Evolutionary conservation across 306 rosid species (phyloP).

Genomic region (Rosa lucieae): DNA sequence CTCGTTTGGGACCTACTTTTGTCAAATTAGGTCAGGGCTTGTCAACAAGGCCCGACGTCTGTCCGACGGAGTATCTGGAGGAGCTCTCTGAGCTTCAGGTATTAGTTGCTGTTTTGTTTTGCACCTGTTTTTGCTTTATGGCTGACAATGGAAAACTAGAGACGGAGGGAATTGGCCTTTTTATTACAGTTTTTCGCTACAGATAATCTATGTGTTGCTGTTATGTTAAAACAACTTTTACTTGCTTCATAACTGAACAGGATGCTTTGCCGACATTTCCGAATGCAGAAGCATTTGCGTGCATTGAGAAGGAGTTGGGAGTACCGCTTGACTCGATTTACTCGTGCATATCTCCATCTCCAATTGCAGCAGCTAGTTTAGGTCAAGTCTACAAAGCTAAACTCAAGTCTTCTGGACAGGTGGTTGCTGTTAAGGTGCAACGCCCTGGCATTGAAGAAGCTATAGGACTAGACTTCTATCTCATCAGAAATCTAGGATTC

Average conservation of each 20-base stretch:
- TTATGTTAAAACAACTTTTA: slow-evolving; percentile 26
- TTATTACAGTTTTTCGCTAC: background rate
- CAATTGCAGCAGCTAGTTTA: slow-evolving; percentile 97
- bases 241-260: slow-evolving; percentile 47
- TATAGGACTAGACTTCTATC: slow-evolving; percentile 88
- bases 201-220: background rate
- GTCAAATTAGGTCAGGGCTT: slow-evolving; percentile 94
- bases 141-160: background rate
- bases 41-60: slow-evolving; percentile 91
- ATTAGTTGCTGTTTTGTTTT: background rate
- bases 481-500: slow-evolving; percentile 72
- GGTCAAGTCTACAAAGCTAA: slow-evolving; percentile 94
- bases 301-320: slow-evolving; percentile 86
- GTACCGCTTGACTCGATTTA: slow-evolving; percentile 64
- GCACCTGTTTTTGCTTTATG: background rate
- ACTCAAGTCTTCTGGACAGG: slow-evolving; percentile 60
- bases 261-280: slow-evolving; percentile 92
- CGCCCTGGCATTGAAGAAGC: slow-evolving; percentile 93
- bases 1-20: slow-evolving; percentile 92
- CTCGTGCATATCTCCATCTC: slow-evolving; percentile 67
- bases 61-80: slow-evolving; percentile 84
- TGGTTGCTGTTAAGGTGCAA: slow-evolving; percentile 92
- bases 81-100: slow-evolving; percentile 93
- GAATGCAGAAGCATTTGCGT: slow-evolving; percentile 74
- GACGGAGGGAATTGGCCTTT: background rate